Conservation (phyloP, 2,329 filamentous ascomycete genomes). For the Ilyonectria robusta region DNA sequence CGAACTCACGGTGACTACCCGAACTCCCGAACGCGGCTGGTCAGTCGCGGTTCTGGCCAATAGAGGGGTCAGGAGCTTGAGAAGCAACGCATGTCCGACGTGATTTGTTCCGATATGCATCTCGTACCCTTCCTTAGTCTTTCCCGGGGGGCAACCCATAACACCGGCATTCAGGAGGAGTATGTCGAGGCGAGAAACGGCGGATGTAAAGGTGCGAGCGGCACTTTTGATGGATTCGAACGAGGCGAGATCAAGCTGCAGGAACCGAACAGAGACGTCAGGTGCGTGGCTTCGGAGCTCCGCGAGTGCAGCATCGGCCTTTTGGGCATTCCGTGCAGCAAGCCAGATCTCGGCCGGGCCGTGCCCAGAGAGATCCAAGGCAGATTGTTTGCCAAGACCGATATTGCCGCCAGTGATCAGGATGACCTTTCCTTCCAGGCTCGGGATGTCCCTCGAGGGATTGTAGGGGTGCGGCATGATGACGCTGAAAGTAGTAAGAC, state of each 20-base stretch:
- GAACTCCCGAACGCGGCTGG: neutral
- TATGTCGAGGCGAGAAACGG: neutral
- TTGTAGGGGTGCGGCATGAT: too few species aligned
- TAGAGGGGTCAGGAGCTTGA: constrained; percentile 50
- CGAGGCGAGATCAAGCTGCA: neutral
- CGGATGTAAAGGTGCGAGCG: neutral
- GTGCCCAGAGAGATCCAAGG: neutral
- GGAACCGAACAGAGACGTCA: neutral
- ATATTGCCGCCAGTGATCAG: constrained; percentile 1
- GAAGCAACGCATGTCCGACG: constrained; percentile 60
- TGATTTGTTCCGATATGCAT: constrained; percentile 62
- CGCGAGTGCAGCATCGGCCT: neutral
- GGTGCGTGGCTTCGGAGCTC: neutral
- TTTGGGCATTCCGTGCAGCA: neutral
- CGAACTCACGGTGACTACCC: constrained; percentile 6
- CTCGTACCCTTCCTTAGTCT: constrained; percentile 59
- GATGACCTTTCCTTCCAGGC: neutral
- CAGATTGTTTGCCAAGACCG: neutral
- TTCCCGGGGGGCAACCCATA: neutral
- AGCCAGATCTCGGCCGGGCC: neutral
- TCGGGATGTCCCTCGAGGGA: neutral
- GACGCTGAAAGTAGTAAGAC: neutral
- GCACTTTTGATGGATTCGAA: neutral
- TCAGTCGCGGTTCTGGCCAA: constrained; percentile 38
- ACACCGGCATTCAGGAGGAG: neutral